Conservation (phyloP, 805 yeast species). For the Cyberlindnera mississippiensis region DNA sequence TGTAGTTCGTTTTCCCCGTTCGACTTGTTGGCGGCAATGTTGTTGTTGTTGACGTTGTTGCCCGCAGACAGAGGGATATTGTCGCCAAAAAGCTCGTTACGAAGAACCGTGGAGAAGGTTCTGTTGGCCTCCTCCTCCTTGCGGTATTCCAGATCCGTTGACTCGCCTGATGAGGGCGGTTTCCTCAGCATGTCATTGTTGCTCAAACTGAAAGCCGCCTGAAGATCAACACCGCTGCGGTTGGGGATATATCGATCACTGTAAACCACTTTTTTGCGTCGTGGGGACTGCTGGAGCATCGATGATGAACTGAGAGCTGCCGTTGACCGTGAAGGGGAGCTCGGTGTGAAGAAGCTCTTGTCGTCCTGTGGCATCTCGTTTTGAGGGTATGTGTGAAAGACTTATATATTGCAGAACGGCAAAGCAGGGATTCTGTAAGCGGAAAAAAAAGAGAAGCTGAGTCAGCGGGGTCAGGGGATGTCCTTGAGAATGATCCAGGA, state of each 20-base stretch:
- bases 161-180: conserved; percentile 27
- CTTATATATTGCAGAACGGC: too few species aligned
- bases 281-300: conserved; percentile 30
- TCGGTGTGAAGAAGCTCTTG: conserved; percentile 24
- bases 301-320: conserved; percentile 19
- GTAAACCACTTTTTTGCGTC: conserved; percentile 44
- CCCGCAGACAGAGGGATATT: conserved; percentile 48
- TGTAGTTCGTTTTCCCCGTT: conserved; percentile 29
- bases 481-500: too few species aligned
- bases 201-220: conserved; percentile 54
- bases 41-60: conserved; percentile 22
- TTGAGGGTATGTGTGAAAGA: background rate
- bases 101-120: conserved; percentile 80
- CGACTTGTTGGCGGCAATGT: conserved; percentile 23
- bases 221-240: conserved; percentile 80
- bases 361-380: conserved; percentile 20
- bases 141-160: conserved; percentile 58
- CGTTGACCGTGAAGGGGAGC: conserved; percentile 31
- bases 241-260: conserved; percentile 88
- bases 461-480: too few species aligned
- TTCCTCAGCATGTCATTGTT: conserved; percentile 20
- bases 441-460: too few species aligned
- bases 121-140: conserved; percentile 80
- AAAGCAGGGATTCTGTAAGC: too few species aligned
- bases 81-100: conserved; percentile 90